Evolutionary conservation across 768 basidiomycete species (phyloP), one percentile per base, ranked within the genome.

Genomic region (Porphyrellus cyaneotinctus): DNA sequence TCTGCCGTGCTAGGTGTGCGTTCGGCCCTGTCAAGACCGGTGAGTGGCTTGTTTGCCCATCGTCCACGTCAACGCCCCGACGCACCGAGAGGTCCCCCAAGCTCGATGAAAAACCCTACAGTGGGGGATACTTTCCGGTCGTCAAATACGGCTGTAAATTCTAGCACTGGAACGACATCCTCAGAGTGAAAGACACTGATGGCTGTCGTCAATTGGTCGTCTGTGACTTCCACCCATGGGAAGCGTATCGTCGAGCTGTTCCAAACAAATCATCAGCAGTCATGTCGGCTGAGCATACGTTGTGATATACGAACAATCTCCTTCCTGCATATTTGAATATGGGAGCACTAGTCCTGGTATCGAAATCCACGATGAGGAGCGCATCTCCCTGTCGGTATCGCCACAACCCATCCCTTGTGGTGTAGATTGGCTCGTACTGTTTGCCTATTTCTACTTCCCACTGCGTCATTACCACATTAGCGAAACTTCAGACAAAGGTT

Each of bases 381-480:
- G 65, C 15, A 20, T 65, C 64, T 2, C 64, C 57, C 4, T 61
- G 44, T 18, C 30, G 52, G 20, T 66, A 63, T 20, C 61, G 56
- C 64, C 64, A 65, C 32, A 65, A 47, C 1, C 64, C 64, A 15
- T 58, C 54, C 23, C 44, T 56, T 1, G 58, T 65, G 22, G 61
- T 65, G 32, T 63, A 20, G 12, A 65, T 42, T 0, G 58, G 48
- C 18, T 65, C 62, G 39, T 66, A 64, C 1, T 42, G 44, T 20
- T 58, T 56, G 3, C 58, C 60, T 4, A 56, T 47, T 23, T 59
- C 44, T 9, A 59, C 47, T n/a, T 59, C 55, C 57, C 59, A 64
- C 58, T 65, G 26, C 17, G 2, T 43, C 15, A n/a, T 6, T 4
- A 23, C 17, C 1, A n/a, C n/a, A 20, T 61, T 20, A 47, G 50